phyloP scores from a whole-genome alignment of 108 stramenopile genomes.

The Cyclotella atomus region DNA sequence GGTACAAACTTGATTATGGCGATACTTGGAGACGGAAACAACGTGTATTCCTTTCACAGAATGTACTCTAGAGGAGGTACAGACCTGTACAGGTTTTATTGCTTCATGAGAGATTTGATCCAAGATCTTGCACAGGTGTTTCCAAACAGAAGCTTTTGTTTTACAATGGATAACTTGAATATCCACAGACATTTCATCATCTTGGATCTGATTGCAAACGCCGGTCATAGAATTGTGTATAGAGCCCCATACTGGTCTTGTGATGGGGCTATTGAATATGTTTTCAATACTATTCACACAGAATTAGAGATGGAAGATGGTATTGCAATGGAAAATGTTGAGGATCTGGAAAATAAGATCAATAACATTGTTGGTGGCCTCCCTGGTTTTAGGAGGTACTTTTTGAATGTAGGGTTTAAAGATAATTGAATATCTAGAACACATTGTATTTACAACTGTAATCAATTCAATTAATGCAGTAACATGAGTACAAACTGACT shows the following conservation, averaged over 20 bases:
- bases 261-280: slow-evolving; percentile 30
- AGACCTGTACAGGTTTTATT: not conserved
- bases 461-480: not conserved
- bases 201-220: not conserved
- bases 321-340: not conserved
- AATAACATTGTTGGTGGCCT: slow-evolving; percentile 6
- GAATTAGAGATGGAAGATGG: not conserved
- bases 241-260: slow-evolving; percentile 21
- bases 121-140: not conserved
- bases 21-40: not conserved
- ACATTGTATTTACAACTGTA: not conserved
- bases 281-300: slow-evolving; percentile 24
- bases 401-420: slow-evolving; percentile 12
- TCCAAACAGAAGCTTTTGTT: not conserved
- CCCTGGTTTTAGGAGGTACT: slow-evolving; percentile 7
- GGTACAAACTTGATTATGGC: slow-evolving; percentile 1
- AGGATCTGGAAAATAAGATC: not conserved
- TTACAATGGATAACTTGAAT: slow-evolving; percentile 31
- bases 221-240: slow-evolving; percentile 16
- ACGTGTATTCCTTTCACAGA: not conserved
- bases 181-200: slow-evolving; percentile 14
- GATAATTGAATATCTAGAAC: not conserved
- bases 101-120: slow-evolving; percentile 1
- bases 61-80: slow-evolving; percentile 6
- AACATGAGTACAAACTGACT: too few species aligned